phyloP scores from a whole-genome alignment of 2,329 filamentous ascomycete species.

The Nemania bipapillata region DNA sequence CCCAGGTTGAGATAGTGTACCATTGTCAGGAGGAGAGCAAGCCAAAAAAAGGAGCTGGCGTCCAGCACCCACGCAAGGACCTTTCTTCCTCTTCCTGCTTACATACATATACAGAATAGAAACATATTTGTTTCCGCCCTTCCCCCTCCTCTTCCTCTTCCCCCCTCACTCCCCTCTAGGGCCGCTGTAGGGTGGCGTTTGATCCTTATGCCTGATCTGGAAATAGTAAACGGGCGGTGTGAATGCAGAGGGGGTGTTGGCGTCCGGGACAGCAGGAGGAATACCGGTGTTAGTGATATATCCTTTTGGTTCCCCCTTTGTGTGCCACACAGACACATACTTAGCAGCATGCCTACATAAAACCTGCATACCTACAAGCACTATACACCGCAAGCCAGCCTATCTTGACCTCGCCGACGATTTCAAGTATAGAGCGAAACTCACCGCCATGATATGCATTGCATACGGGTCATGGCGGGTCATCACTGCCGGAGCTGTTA shows the following conservation, averaged over 20 bases:
- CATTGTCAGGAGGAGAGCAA: background rate
- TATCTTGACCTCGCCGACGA: constrained; percentile 18
- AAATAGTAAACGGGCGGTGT: constrained; percentile 35
- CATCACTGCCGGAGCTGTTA: constrained; percentile 22
- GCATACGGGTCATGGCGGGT: constrained; percentile 25
- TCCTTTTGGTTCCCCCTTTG: constrained; percentile 13
- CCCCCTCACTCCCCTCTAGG: background rate
- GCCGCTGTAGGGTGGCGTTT: constrained; percentile 19
- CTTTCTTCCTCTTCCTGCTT: background rate
- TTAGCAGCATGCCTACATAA: constrained; percentile 10
- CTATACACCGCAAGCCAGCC: constrained; percentile 27
- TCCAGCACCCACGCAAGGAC: constrained; percentile 21
- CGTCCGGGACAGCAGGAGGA: constrained; percentile 24
- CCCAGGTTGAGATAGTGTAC: constrained; percentile 16
- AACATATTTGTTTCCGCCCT: background rate
- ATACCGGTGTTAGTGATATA: constrained; percentile 23
- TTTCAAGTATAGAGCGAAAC: constrained; percentile 29
- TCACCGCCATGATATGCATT: constrained; percentile 39
- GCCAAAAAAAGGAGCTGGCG: constrained; percentile 16
- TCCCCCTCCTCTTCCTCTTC: background rate
- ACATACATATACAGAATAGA: too few relatives aligned
- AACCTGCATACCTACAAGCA: constrained; percentile 10
- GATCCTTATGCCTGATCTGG: constrained; percentile 26
- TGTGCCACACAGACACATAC: constrained; percentile 24
- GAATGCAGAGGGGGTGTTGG: constrained; percentile 28